phyloP scores from a whole-genome alignment of 805 yeast genomes.

The Monosporozyma aerobia region DNA sequence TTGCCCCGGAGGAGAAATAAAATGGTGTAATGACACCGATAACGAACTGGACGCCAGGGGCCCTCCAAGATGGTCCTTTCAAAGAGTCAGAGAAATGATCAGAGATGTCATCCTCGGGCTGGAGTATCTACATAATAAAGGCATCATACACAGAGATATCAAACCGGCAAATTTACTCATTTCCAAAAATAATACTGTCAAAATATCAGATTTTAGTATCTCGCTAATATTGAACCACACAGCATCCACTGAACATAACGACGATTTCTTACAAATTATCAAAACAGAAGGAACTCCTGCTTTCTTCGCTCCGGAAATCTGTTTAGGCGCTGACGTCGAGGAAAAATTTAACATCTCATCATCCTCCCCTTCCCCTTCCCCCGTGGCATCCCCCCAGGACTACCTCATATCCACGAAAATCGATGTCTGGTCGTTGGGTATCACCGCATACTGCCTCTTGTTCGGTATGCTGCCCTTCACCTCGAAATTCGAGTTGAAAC shows the following conservation, averaged over 20 bases:
- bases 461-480: conserved; percentile 87
- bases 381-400: background rate
- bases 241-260: conserved; percentile 12
- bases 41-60: conserved; percentile 33
- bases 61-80: conserved; percentile 60
- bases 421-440: conserved; percentile 97
- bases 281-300: conserved; percentile 98
- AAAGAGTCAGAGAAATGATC: conserved; percentile 60
- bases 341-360: conserved; percentile 14
- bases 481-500: conserved; percentile 58
- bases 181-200: conserved; percentile 60
- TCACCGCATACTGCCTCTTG: conserved; percentile 76
- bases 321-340: conserved; percentile 40
- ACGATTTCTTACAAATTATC: conserved; percentile 70
- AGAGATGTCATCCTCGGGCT: conserved; percentile 81
- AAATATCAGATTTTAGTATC: conserved; percentile 95
- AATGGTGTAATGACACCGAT: conserved; percentile 51
- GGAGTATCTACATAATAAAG: conserved; percentile 83
- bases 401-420: conserved; percentile 59
- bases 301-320: conserved; percentile 89
- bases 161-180: conserved; percentile 88
- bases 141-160: conserved; percentile 89
- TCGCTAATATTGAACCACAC: conserved; percentile 40
- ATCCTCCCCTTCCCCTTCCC: conserved; percentile 30
- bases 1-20: conserved; percentile 81